phyloP scores from a whole-genome alignment of 768 basidiomycete genomes.

The Lentinula sp. region DNA sequence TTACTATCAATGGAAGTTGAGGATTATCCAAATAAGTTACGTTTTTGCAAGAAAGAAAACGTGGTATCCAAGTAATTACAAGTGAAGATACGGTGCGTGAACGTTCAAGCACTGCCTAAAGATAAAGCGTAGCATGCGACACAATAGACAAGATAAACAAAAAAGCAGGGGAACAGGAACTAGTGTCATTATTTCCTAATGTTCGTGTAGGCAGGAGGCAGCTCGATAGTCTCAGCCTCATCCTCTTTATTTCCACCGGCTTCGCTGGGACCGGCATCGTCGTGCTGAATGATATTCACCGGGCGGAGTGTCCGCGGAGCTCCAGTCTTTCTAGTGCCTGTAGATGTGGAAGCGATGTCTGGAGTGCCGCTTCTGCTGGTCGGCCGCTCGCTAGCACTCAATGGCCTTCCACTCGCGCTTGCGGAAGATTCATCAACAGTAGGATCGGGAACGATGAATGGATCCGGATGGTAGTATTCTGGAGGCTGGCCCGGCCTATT shows the following conservation, averaged over 20 bases:
- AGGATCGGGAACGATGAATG: constrained; percentile 66
- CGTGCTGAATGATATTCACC: constrained; percentile 80
- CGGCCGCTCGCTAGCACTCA: constrained; percentile 6
- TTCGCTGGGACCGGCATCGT: constrained; percentile 66
- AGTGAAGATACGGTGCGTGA: neutral
- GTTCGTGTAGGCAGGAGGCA: constrained; percentile 80
- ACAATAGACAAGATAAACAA: neutral
- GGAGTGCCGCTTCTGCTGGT: constrained; percentile 42
- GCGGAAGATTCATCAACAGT: constrained; percentile 24
- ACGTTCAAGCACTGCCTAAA: neutral
- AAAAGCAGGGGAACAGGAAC: neutral
- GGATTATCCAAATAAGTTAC: neutral
- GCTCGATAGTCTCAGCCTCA: constrained; percentile 69
- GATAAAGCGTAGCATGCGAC: neutral
- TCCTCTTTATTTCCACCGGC: constrained; percentile 25
- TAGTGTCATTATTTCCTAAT: constrained; percentile 25
- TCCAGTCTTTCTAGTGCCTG: constrained; percentile 34
- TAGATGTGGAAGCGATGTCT: constrained; percentile 26
- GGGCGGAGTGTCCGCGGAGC: constrained; percentile 51
- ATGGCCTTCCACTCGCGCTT: constrained; percentile 9
- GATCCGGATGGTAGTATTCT: constrained; percentile 70
- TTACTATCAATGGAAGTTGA: neutral
- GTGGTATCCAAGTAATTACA: constrained; percentile 2
- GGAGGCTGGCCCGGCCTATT: constrained; percentile 42
- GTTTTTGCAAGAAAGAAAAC: neutral